Percentiles rank a stretch among this genome's conserved stretches.
Evolutionary conservation across 768 basidiomycete species (phyloP).

Genomic region (Rhizopogon salebrosus): DNA sequence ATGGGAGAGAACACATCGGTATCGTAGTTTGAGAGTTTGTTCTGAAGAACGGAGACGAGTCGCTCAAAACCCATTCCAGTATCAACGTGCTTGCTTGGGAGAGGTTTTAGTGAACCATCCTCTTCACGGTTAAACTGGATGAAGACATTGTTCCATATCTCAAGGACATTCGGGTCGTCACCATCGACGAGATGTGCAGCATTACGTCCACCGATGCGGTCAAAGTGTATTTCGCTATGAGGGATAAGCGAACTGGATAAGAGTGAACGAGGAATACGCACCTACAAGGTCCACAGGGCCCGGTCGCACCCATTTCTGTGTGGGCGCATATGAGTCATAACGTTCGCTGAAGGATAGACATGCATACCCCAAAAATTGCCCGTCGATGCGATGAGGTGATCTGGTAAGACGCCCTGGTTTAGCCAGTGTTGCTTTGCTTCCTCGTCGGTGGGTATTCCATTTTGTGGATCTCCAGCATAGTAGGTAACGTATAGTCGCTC

Average conservation of each 20-base stretch:
- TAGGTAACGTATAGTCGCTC: constrained; percentile 96
- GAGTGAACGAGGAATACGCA: constrained; percentile 17
- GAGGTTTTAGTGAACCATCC: constrained; percentile 69
- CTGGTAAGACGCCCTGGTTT: constrained; percentile 81
- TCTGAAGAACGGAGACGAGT: constrained; percentile 89
- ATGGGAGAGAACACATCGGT: constrained; percentile 93
- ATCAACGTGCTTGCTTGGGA: constrained; percentile 95
- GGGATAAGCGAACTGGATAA: background rate
- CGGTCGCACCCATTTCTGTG: constrained; percentile 96
- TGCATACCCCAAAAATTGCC: constrained; percentile 97
- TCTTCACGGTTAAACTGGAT: constrained; percentile 98
- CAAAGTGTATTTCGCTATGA: constrained; percentile 90
- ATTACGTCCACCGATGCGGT: constrained; percentile 96
- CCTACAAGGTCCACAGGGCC: constrained; percentile 97
- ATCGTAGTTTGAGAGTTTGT: constrained; percentile 93
- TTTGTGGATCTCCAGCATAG: constrained; percentile 90
- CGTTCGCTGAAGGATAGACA: background rate
- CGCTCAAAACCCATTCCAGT: constrained; percentile 99
- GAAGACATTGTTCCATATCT: constrained; percentile 99
- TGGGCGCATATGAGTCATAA: constrained; percentile 4
- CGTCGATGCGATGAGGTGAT: constrained; percentile 90
- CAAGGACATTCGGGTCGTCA: constrained; percentile 95
- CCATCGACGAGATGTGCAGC: constrained; percentile 90
- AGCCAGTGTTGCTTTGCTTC: constrained; percentile 89
- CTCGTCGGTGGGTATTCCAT: constrained; percentile 79